These are phyloP conservation scores for Sordariomycetes sp. DNA, from an alignment of 2,329 filamentous ascomycete species.

Conservation along the genomic window DNA sequence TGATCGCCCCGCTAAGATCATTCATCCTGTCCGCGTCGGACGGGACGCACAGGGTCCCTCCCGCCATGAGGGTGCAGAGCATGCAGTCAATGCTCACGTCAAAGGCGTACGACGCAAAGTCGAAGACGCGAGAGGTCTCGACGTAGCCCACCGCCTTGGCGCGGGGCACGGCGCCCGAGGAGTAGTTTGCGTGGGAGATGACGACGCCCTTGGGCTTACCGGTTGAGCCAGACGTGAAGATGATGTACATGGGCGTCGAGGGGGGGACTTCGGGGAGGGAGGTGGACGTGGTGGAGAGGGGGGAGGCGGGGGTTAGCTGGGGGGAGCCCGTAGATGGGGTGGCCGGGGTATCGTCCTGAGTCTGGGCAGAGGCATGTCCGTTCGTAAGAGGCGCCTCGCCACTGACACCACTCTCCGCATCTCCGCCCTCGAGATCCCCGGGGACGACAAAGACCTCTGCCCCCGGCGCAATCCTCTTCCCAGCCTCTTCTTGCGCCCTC, in stretches of 20 bases:
- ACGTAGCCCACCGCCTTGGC: conserved; percentile 27
- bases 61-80: conserved; percentile 34
- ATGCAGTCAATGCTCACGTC: conserved; percentile 42
- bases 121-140: conserved; percentile 26
- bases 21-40: conserved; percentile 40
- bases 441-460: conserved; percentile 14
- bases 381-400: too few species aligned
- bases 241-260: conserved; percentile 34
- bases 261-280: conserved; percentile 24
- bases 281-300: not conserved
- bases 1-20: conserved; percentile 30
- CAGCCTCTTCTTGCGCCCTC: conserved; percentile 21
- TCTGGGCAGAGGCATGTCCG: not conserved
- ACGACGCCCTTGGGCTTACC: conserved; percentile 51
- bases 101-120: conserved; percentile 39
- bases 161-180: conserved; percentile 28
- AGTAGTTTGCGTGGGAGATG: conserved; percentile 31
- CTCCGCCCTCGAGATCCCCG: not conserved
- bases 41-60: conserved; percentile 38
- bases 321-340: not conserved
- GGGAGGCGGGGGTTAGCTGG: not conserved
- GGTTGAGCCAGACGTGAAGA: conserved; percentile 54
- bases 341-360: not conserved
- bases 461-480: conserved; percentile 19
- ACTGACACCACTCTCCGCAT: too few species aligned